Conservation (phyloP, 345 rosid species). For the Ailanthus altissimus region DNA sequence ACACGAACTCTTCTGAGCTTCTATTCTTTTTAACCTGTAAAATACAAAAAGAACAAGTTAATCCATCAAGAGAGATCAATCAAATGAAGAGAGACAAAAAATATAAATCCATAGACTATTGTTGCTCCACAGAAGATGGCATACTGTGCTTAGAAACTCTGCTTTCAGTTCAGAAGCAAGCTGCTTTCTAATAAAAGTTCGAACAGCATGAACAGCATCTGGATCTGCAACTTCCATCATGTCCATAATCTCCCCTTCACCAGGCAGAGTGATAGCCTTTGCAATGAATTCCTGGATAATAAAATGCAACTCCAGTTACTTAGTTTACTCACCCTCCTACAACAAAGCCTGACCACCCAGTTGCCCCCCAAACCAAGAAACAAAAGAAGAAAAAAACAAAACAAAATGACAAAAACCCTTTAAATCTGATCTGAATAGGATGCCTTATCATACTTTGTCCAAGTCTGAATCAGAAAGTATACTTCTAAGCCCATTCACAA, state of each 20-base stretch:
- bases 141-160: slow-evolving; percentile 71
- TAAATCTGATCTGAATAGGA: neutral
- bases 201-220: slow-evolving; percentile 94
- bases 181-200: slow-evolving; percentile 79
- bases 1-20: slow-evolving; percentile 73
- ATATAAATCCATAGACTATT: neutral
- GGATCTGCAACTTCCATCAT: slow-evolving; percentile 98
- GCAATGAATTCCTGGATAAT: slow-evolving; percentile 80
- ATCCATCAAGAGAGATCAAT: slow-evolving; percentile 4
- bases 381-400: neutral
- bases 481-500: slow-evolving; percentile 74
- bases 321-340: neutral
- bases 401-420: too few relatives aligned
- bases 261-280: slow-evolving; percentile 85
- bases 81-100: neutral
- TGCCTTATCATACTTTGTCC: slow-evolving; percentile 62
- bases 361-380: neutral
- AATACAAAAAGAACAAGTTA: neutral
- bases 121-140: slow-evolving; percentile 15
- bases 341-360: neutral
- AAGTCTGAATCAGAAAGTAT: slow-evolving; percentile 68
- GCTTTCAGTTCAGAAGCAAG: slow-evolving; percentile 85
- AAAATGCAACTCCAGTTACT: slow-evolving; percentile 16
- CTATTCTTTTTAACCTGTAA: slow-evolving; percentile 72
- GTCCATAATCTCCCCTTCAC: slow-evolving; percentile 99